Conservation (phyloP, 1,284 basidiomycete genomes). For the Gymnopus androsaceus region DNA sequence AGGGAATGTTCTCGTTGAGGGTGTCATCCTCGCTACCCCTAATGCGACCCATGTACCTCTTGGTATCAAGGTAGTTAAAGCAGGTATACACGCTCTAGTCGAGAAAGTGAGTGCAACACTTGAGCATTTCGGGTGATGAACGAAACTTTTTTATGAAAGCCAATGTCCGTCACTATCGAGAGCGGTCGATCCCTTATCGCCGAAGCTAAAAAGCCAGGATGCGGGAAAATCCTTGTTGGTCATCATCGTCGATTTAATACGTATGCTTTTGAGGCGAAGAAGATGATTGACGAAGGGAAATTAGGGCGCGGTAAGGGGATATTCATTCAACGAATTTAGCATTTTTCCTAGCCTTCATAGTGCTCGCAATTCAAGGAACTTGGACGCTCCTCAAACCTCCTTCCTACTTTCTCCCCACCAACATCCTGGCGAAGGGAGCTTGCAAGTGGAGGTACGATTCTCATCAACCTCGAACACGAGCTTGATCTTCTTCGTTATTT, state of each 20-base stretch:
- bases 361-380: constrained; percentile 16
- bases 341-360: neutral
- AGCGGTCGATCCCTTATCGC: constrained; percentile 1
- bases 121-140: no score
- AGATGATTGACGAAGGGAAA: constrained; percentile 4
- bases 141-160: no score
- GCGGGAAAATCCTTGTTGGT: constrained; percentile 10
- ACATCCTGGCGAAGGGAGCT: neutral
- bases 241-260: constrained; percentile 19
- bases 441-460: constrained; percentile 13
- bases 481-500: constrained; percentile 17
- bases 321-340: no score
- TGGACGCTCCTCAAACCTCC: constrained; percentile 13
- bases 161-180: neutral
- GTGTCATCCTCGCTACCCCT: constrained; percentile 16
- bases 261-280: constrained; percentile 12
- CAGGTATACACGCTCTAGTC: constrained; percentile 15
- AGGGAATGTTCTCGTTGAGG: neutral
- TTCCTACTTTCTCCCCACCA: neutral
- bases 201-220: neutral
- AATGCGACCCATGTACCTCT: constrained; percentile 18
- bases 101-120: constrained; percentile 13
- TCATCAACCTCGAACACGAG: constrained; percentile 21
- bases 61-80: constrained; percentile 11
- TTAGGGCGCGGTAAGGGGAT: constrained; percentile 5